Conservation (phyloP, 192 early-diverging fungal genomes). For the Umbelopsis sp. region DNA sequence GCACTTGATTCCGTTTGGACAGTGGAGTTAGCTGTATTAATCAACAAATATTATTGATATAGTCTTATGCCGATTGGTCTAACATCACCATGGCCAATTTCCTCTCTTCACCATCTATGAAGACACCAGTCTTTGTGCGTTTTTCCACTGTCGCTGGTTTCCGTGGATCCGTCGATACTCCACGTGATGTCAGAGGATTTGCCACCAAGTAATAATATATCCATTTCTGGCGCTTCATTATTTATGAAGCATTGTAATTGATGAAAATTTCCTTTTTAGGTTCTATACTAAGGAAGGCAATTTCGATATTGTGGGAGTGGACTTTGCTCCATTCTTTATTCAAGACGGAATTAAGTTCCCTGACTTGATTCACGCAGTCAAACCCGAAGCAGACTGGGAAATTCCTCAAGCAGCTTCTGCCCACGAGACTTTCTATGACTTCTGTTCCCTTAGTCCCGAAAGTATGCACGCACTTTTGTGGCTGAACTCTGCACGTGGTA, state of each 20-base stretch:
- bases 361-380: conserved; percentile 40
- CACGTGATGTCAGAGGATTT: conserved; percentile 40
- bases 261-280: conserved; percentile 4
- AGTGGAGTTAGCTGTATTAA: conserved; percentile 1
- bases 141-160: conserved; percentile 47
- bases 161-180: conserved; percentile 44
- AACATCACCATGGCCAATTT: conserved; percentile 42
- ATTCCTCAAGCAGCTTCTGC: conserved; percentile 39
- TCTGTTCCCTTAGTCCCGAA: conserved; percentile 39
- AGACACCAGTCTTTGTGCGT: conserved; percentile 51
- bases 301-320: conserved; percentile 41
- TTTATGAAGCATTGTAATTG: conserved; percentile 1
- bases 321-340: conserved; percentile 48
- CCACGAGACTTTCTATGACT: conserved; percentile 44
- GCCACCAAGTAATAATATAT: conserved; percentile 12
- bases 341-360: conserved; percentile 42
- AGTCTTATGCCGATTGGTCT: conserved; percentile 36
- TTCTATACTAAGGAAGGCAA: conserved; percentile 37
- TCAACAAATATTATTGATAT: neutral
- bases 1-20: conserved; percentile 5
- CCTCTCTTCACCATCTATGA: conserved; percentile 24
- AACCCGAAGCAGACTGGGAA: conserved; percentile 43
- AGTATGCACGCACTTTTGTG: conserved; percentile 38
- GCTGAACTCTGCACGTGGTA: conserved; percentile 41
- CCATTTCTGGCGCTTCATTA: neutral